Conservation (phyloP, 257 asterid genomes). For the Nicotiana sylvestris region DNA sequence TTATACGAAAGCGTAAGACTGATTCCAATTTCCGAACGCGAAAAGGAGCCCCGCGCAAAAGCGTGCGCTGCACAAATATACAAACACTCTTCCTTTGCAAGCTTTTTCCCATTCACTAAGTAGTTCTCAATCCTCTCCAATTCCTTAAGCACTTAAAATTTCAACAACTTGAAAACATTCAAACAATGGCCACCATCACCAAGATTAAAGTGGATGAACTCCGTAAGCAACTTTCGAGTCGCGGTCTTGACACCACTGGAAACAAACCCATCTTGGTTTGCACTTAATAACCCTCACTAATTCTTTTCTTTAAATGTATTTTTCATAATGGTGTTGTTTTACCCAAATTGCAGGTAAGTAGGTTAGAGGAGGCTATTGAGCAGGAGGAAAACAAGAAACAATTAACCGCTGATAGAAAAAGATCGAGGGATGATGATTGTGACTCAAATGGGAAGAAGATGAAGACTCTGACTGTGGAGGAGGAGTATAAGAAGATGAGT, state of each 20-base stretch:
- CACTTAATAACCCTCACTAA: background rate
- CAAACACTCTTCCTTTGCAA: too few relatives aligned
- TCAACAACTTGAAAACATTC: background rate
- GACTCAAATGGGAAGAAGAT: conserved; percentile 35
- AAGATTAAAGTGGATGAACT: conserved; percentile 62
- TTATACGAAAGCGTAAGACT: too few relatives aligned
- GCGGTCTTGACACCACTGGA: conserved; percentile 77
- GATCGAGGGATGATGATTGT: conserved; percentile 43
- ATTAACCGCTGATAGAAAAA: conserved; percentile 32
- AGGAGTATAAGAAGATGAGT: conserved; percentile 49
- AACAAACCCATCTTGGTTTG: conserved; percentile 57
- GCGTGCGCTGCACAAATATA: too few relatives aligned
- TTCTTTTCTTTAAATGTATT: background rate
- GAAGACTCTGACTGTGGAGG: conserved; percentile 34
- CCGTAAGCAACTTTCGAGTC: conserved; percentile 54
- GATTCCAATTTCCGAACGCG: too few relatives aligned
- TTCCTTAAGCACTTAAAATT: background rate
- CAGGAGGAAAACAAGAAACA: conserved; percentile 35
- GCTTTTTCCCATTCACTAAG: too few relatives aligned
- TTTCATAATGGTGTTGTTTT: background rate
- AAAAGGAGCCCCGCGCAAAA: too few relatives aligned
- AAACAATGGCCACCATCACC: conserved; percentile 23
- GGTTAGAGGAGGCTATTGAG: conserved; percentile 54
- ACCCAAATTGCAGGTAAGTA: conserved; percentile 44
- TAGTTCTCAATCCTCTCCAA: background rate